Base-by-base conservation (phyloP, 805 yeast species). In the Teunomyces stri region DNA sequence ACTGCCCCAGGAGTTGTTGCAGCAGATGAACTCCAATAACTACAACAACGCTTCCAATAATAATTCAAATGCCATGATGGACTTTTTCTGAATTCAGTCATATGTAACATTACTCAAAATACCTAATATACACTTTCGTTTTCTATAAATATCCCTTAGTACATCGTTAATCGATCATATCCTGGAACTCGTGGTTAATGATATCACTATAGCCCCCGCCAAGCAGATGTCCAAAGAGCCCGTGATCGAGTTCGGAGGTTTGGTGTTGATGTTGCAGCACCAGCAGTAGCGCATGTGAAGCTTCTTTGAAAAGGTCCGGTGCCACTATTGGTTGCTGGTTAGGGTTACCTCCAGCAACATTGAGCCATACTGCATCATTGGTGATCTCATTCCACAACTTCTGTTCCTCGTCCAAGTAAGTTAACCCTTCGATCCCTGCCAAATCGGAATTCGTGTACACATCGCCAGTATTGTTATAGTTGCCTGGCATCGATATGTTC, bases 311-410 rank as follows among this genome's bases (percentile, higher is more conserved):
- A n/a, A 37, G 15, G 3, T 37, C 40, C 10, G 18, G 40, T 7
- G 40, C 29, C 28, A 37, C 25, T n/a, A 16, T 12, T 15, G 61
- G 56, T 2, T 57, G 57, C 34, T 56, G 61, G 38, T 54, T 55
- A 11, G 59, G 59, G 41, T 51, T 54, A 1, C 57, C 63, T 4
- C 58, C 60, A 10, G 63, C 48, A 5, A 62, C 64, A 52, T 69
- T 70, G 47, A 87, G 64, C 95, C 95, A 87, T 54, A 79, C 82
- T 0, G 91, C 91, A 56, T 85, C 89, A 56, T 78, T 79, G 0
- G 90, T 81, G 46, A 87, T 83, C 52, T 86, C 91, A 58, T 80
- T 83, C 95, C 95, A 87, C 28, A 87, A 65, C 50, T 84, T 61
- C 46, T 72, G 78, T 48, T 73, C 78, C 41, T 71, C 76, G 34